Conservation (phyloP, 805 yeast species). For the Priceomyces melissophilus region DNA sequence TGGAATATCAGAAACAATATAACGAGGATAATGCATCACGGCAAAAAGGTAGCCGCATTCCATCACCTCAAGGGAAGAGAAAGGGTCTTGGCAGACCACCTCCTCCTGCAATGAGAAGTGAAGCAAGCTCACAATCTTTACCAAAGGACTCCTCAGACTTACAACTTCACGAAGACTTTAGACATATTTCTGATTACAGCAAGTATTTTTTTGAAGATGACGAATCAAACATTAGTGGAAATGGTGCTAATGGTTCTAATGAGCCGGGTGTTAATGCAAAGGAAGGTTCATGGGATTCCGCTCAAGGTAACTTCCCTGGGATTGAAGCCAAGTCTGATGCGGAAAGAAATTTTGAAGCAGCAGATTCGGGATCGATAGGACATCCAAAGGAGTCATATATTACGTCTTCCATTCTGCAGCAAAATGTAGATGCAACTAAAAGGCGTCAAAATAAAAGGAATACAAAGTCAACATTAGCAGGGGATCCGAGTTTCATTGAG, state of each 20-base stretch:
- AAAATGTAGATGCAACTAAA: constrained; percentile 2
- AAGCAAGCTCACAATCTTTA: constrained; percentile 7
- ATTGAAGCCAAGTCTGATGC: too few relatives aligned
- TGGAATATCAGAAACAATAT: constrained; percentile 5
- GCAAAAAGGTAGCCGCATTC: too few relatives aligned
- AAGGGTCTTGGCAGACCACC: too few relatives aligned
- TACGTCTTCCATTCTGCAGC: neutral
- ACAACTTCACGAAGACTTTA: constrained; percentile 10
- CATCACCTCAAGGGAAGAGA: too few relatives aligned
- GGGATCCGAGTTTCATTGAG: too few relatives aligned
- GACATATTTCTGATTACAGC: constrained; percentile 27
- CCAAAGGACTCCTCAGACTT: constrained; percentile 13
- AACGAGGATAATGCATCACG: too few relatives aligned
- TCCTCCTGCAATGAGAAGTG: too few relatives aligned
- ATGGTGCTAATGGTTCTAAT: neutral
- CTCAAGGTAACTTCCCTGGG: constrained; percentile 1
- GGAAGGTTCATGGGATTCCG: constrained; percentile 1
- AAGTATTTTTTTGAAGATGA: constrained; percentile 20
- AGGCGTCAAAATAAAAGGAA: constrained; percentile 2
- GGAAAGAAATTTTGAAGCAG: neutral
- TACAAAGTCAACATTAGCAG: neutral
- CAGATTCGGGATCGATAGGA: neutral
- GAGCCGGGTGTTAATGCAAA: constrained; percentile 5
- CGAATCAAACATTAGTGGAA: constrained; percentile 2
- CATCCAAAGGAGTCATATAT: neutral